These are phyloP conservation scores for Spergularia bocconei DNA, from an alignment of 148 eudicot genomes.

Conservation along the genomic window DNA sequence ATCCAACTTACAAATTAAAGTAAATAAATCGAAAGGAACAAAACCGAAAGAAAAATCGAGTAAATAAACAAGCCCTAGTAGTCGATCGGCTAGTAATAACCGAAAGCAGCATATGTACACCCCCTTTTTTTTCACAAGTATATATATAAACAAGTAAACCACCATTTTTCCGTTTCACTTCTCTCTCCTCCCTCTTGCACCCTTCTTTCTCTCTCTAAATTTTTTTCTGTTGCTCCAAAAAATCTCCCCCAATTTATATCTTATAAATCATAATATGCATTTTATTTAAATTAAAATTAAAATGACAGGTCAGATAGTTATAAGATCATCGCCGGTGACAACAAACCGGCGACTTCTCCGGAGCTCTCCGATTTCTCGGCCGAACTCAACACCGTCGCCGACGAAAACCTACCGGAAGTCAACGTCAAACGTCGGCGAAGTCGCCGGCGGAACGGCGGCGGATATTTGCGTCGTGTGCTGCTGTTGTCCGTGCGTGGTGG, in stretches of 20 bases:
- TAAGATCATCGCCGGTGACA: slow-evolving; percentile 23
- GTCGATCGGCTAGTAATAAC: background rate
- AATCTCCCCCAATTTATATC: too few relatives aligned
- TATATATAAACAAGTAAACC: too few relatives aligned
- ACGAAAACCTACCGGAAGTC: background rate
- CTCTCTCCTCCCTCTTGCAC: background rate
- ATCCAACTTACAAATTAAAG: too few relatives aligned
- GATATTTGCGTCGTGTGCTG: slow-evolving; percentile 65
- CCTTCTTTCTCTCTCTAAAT: background rate
- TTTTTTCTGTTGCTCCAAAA: background rate
- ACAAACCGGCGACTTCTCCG: slow-evolving; percentile 18
- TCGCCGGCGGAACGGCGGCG: slow-evolving; percentile 66
- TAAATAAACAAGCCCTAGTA: background rate
- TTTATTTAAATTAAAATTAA: background rate
- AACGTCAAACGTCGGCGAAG: slow-evolving; percentile 45
- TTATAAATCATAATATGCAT: too few relatives aligned
- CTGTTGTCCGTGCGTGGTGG: slow-evolving; percentile 59
- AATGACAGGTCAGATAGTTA: slow-evolving; percentile 35
- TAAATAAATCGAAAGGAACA: too few relatives aligned
- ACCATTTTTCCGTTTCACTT: background rate
- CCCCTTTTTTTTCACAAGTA: background rate
- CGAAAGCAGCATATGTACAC: slow-evolving; percentile 1
- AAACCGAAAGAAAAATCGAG: too few relatives aligned
- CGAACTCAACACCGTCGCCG: background rate
- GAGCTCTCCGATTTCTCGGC: slow-evolving; percentile 10